Evolutionary conservation across 2,329 filamentous ascomycete genomes (phyloP).

Genomic region (Clonostachys rhizophaga): DNA sequence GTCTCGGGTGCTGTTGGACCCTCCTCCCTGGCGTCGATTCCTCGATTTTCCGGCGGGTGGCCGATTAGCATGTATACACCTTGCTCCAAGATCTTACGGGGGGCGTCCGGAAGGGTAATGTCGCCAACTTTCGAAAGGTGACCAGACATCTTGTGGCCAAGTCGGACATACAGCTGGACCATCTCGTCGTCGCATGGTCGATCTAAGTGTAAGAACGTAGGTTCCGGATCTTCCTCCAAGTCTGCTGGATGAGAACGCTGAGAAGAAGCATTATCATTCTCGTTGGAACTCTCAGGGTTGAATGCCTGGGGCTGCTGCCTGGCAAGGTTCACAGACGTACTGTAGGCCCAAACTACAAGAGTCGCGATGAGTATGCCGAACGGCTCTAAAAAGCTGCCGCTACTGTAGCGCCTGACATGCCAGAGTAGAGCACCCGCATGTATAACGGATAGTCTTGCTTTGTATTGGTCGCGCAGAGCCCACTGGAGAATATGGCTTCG

Average conservation of each 20-base stretch:
- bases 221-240: slow-evolving; percentile 8
- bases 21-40: too few species aligned
- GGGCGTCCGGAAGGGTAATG: slow-evolving; percentile 18
- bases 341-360: slow-evolving; percentile 28
- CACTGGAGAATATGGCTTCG: slow-evolving; percentile 17
- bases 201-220: slow-evolving; percentile 43
- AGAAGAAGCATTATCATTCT: background rate
- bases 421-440: slow-evolving; percentile 36
- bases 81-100: slow-evolving; percentile 6
- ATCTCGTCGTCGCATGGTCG: slow-evolving; percentile 51
- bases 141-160: slow-evolving; percentile 39
- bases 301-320: background rate
- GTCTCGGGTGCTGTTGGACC: too few species aligned
- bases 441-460: slow-evolving; percentile 35
- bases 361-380: slow-evolving; percentile 24
- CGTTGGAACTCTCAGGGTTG: background rate
- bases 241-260: background rate
- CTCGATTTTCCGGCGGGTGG: too few species aligned
- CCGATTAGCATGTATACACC: slow-evolving; percentile 3
- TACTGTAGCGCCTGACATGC: slow-evolving; percentile 33
- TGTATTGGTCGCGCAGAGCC: slow-evolving; percentile 23
- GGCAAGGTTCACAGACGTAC: slow-evolving; percentile 4
- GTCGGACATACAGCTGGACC: slow-evolving; percentile 46
- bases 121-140: slow-evolving; percentile 46
- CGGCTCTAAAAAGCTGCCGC: slow-evolving; percentile 26